phyloP scores from a whole-genome alignment of 2,329 filamentous ascomycete species.

The Aspergillus alliaceus region DNA sequence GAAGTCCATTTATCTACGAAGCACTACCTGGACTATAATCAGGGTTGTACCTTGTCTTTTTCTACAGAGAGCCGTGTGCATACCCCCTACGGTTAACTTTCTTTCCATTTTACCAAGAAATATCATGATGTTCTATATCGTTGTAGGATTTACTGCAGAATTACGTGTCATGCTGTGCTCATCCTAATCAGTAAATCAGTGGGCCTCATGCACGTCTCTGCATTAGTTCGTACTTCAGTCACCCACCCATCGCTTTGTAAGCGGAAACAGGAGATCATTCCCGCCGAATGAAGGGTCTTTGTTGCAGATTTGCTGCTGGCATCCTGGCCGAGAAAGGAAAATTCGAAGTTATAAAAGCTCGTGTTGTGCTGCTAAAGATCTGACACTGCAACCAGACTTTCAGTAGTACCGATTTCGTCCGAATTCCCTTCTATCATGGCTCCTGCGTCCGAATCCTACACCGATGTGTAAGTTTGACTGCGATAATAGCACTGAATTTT shows the following conservation, averaged over 20 bases:
- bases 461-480: conserved; percentile 7
- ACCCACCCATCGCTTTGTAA: not conserved
- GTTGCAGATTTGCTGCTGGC: too few species aligned
- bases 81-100: too few species aligned
- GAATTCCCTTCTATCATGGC: not conserved
- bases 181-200: not conserved
- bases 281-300: not conserved
- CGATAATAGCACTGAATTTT: not conserved
- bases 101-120: too few species aligned
- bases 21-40: too few species aligned
- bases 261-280: not conserved
- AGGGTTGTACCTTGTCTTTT: too few species aligned
- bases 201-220: not conserved
- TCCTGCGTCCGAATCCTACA: conserved; percentile 3
- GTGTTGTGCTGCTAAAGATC: too few species aligned
- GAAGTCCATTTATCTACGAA: too few species aligned
- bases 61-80: too few species aligned
- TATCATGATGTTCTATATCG: too few species aligned
- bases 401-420: not conserved
- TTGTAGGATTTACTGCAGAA: not conserved
- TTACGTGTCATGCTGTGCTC: not conserved
- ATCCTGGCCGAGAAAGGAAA: too few species aligned
- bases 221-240: not conserved
- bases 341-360: not conserved
- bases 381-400: too few species aligned